These are phyloP conservation scores for Tripterygium wilfordii DNA, from an alignment of 177 flowering plant genomes.

Conservation along the genomic window DNA sequence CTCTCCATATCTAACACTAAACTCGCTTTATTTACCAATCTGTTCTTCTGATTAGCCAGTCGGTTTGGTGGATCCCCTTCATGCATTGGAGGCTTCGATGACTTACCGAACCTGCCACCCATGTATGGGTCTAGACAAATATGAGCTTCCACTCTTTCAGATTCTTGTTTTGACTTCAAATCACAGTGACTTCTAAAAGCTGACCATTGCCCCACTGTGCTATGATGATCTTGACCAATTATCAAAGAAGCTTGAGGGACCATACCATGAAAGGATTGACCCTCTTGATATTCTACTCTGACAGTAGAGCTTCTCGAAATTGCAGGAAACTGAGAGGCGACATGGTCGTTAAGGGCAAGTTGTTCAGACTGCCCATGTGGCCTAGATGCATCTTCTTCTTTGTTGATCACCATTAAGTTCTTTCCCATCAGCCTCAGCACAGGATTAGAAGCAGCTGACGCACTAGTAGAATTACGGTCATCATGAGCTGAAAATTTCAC, in stretches of 20 bases:
- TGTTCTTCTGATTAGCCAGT: slow-evolving; percentile 4
- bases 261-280: slow-evolving; percentile 14
- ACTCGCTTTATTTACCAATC: slow-evolving; percentile 4
- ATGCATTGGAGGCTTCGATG: slow-evolving; percentile 5
- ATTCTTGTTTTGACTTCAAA: slow-evolving; percentile 13
- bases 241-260: slow-evolving; percentile 21
- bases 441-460: slow-evolving; percentile 53
- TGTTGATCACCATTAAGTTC: slow-evolving; percentile 71
- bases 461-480: slow-evolving; percentile 31
- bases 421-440: slow-evolving; percentile 86
- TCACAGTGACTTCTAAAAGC: slow-evolving; percentile 13
- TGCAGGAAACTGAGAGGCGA: slow-evolving; percentile 17
- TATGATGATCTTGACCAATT: slow-evolving; percentile 14
- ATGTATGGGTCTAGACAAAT: slow-evolving; percentile 7
- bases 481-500: slow-evolving; percentile 20
- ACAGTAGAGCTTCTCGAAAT: slow-evolving; percentile 18
- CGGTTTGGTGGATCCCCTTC: slow-evolving; percentile 5
- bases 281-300: slow-evolving; percentile 16
- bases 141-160: slow-evolving; percentile 2
- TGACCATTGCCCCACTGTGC: slow-evolving; percentile 10
- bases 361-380: slow-evolving; percentile 16
- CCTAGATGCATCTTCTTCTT: slow-evolving; percentile 37
- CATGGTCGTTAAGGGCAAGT: slow-evolving; percentile 5
- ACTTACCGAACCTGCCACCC: slow-evolving; percentile 1
- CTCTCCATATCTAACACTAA: neutral